Evolutionary conservation across 805 yeast genomes (phyloP).

Genomic region (Candida railenensis): DNA sequence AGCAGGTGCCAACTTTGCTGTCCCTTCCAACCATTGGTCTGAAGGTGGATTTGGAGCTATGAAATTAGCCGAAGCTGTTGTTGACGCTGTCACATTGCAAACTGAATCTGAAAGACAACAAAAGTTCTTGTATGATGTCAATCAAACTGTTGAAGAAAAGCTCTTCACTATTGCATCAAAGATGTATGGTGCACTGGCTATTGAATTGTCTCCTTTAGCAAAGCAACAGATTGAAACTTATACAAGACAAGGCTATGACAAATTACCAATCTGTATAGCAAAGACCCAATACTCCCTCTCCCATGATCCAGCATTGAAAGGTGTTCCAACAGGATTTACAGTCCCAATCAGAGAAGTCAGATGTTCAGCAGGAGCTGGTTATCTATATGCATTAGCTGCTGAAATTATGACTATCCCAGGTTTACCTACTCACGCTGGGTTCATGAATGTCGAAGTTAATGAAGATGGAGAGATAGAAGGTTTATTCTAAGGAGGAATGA

Average conservation of each 20-base stretch:
- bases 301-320: conserved; percentile 89
- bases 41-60: conserved; percentile 92
- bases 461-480: conserved; percentile 92
- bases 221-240: conserved; percentile 76
- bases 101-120: conserved; percentile 32
- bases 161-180: conserved; percentile 73
- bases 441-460: conserved; percentile 94
- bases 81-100: conserved; percentile 58
- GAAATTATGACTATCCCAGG: conserved; percentile 98
- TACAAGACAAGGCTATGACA: conserved; percentile 83
- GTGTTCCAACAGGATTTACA: conserved; percentile 91
- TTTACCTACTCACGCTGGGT: conserved; percentile 92
- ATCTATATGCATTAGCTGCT: conserved; percentile 93
- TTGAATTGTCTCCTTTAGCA: conserved; percentile 83
- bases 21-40: conserved; percentile 91
- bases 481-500: conserved; percentile 51
- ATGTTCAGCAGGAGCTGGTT: conserved; percentile 95
- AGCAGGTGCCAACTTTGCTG: conserved; percentile 95
- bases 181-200: conserved; percentile 90
- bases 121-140: conserved; percentile 64
- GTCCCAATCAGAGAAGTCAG: conserved; percentile 94
- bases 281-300: conserved; percentile 96
- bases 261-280: conserved; percentile 94
- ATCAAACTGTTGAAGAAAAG: conserved; percentile 76
- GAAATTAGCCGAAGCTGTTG: conserved; percentile 79